Percentiles rank a stretch among this genome's conserved stretches.
These are phyloP conservation scores for Russula virescens DNA, from an alignment of 768 basidiomycete species.

Conservation along the genomic window DNA sequence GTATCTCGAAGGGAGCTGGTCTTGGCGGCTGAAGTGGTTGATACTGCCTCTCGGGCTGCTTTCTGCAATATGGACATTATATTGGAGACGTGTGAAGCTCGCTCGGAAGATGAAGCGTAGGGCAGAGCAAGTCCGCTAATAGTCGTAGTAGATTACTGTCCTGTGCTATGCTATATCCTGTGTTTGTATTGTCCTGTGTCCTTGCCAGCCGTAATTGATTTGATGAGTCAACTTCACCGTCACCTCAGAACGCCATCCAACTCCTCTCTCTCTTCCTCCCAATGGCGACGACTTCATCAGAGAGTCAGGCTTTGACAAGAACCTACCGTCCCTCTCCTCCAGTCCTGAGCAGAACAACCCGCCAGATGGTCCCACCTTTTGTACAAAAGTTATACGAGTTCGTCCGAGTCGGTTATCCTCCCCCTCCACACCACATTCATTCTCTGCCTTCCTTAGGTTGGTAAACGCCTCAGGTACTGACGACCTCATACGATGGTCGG, in stretches of 20 bases:
- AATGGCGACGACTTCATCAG: conserved; percentile 29
- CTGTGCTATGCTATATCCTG: not conserved
- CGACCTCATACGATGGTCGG: conserved; percentile 87
- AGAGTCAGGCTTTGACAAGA: conserved; percentile 54
- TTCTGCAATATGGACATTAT: conserved; percentile 40
- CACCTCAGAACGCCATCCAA: not conserved
- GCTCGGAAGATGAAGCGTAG: conserved; percentile 7
- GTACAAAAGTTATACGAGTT: conserved; percentile 91
- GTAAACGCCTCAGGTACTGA: conserved; percentile 81
- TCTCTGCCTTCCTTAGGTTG: conserved; percentile 52
- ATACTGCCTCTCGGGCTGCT: conserved; percentile 48
- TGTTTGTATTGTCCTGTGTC: not conserved
- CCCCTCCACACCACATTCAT: conserved; percentile 16
- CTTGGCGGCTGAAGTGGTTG: conserved; percentile 59
- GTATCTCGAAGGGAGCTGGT: conserved; percentile 44
- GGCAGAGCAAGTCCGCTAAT: not conserved
- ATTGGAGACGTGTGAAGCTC: conserved; percentile 32
- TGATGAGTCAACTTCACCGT: not conserved
- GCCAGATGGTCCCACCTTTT: conserved; percentile 68
- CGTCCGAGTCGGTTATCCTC: conserved; percentile 30
- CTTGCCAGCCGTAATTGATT: no score
- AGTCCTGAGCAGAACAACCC: conserved; percentile 42
- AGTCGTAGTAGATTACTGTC: not conserved
- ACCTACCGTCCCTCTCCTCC: conserved; percentile 36
- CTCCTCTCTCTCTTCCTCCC: not conserved